Evolutionary conservation across 2,329 filamentous ascomycete species (phyloP).

Genomic region (Fusarium phyllophilum): DNA sequence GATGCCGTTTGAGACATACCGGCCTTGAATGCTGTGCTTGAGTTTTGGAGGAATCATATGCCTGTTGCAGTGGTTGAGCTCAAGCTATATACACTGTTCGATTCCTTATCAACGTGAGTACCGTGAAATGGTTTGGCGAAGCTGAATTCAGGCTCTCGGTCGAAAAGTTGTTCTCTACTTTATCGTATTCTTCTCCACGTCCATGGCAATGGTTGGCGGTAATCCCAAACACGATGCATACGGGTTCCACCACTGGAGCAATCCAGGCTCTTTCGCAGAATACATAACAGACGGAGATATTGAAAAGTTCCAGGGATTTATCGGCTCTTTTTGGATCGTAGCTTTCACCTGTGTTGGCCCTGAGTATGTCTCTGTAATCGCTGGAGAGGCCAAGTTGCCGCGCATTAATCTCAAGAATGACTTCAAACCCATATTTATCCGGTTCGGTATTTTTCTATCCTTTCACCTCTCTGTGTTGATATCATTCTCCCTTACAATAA

Average conservation of each 20-base stretch:
- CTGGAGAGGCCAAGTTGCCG: background rate
- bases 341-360: background rate
- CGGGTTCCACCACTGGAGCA: background rate
- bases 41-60: too few relatives aligned
- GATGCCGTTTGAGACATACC: too few relatives aligned
- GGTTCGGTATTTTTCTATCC: constrained; percentile 5
- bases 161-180: background rate
- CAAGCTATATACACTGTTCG: background rate
- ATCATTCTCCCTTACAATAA: constrained; percentile 1
- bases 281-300: background rate
- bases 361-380: constrained; percentile 7
- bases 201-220: background rate
- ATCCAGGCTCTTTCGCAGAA: background rate
- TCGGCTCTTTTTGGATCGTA: background rate
- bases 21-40: too few relatives aligned
- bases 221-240: background rate
- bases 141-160: background rate
- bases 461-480: background rate
- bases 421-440: background rate
- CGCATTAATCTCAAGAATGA: constrained; percentile 5
- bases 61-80: too few relatives aligned
- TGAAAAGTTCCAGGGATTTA: background rate
- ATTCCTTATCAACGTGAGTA: background rate
- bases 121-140: background rate
- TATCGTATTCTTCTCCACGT: background rate